Base-by-base conservation (phyloP, 2,329 filamentous ascomycete species). In the Trichoderma sp. region DNA sequence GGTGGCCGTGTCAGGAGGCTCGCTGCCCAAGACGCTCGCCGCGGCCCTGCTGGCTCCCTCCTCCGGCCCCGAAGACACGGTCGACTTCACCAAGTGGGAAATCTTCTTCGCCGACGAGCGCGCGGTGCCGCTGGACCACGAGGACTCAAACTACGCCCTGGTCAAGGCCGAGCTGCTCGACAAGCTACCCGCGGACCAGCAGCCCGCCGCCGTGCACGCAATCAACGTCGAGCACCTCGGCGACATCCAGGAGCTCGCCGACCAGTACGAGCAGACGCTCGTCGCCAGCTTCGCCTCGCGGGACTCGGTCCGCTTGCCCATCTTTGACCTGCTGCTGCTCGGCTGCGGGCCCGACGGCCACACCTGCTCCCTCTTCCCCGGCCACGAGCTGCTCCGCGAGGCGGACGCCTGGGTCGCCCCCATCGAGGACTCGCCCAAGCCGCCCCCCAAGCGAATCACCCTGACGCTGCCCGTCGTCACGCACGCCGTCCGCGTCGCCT, bases 21-120 rank as follows among this genome's bases (percentile, higher is more conserved):
- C 95, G 18, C 89, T 99, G 60, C 96, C 96, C 71, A 92, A 94
- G 79, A 93, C 91, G 15, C 91, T 99, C 56, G 94, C 94, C 60
- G 90, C 93, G 81, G 94, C 94, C 11, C 89, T 98, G 12, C 89
- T 98, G 30, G 79, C 89, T 76, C 84, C 79, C 75, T 83, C 83
- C 34, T 79, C 82, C 26, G 84, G 82, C 11, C 79, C 83, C 56
- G 80, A 91, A 71, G 93, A 94, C 79, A 87, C 84, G 4, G 83
- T 95, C 76, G 86, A 92, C 77, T 97, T 97, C 83, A 86, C 87
- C 80, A 94, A 93, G 82, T 99, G 96, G 96, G 93, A 98, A 79
- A 93, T 99, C 79, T 99, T 98, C 87, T 98, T 98, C 83, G 95
- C 95, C 79, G 96, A 99, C 81, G 96, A 99, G 87, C 93, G 96